Conservation (phyloP, 805 yeast genomes). For the Metschnikowia arizonensis region DNA sequence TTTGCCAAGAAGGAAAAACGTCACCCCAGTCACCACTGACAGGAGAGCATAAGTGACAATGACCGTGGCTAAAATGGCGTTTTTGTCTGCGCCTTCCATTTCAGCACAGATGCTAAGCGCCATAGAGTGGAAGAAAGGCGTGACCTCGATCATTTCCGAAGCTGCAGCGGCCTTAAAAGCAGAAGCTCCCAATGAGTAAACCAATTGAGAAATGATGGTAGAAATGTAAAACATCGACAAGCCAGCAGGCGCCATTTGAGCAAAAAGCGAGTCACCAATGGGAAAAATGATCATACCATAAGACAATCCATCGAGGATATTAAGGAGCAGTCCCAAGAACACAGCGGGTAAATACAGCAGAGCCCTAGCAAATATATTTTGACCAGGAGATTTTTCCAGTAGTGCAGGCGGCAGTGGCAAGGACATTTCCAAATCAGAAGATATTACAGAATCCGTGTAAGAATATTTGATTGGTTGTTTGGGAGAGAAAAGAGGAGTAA, state of each 20-base stretch:
- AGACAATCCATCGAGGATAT: slow-evolving; percentile 87
- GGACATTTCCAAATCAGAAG: slow-evolving; percentile 8
- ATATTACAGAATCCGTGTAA: background rate
- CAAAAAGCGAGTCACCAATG: slow-evolving; percentile 71
- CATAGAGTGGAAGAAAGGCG: slow-evolving; percentile 96
- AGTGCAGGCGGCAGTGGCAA: slow-evolving; percentile 5
- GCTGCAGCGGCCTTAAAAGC: slow-evolving; percentile 90
- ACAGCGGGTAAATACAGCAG: slow-evolving; percentile 68
- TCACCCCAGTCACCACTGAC: slow-evolving; percentile 80
- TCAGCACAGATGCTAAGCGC: slow-evolving; percentile 63
- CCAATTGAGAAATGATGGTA: slow-evolving; percentile 83
- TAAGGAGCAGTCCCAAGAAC: slow-evolving; percentile 75
- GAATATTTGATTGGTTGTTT: slow-evolving; percentile 6
- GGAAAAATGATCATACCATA: slow-evolving; percentile 99
- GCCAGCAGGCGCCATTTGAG: slow-evolving; percentile 81
- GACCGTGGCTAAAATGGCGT: slow-evolving; percentile 74
- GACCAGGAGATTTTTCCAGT: slow-evolving; percentile 3
- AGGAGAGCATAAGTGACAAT: slow-evolving; percentile 80
- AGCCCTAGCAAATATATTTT: slow-evolving; percentile 31
- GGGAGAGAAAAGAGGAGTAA: background rate
- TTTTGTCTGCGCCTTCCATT: slow-evolving; percentile 42
- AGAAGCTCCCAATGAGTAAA: slow-evolving; percentile 86
- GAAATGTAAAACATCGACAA: slow-evolving; percentile 91
- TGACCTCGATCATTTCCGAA: slow-evolving; percentile 98
- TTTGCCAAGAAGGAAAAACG: slow-evolving; percentile 73